Conservation (phyloP, 2,329 filamentous ascomycete genomes). For the Tolypocladium inflatum region DNA sequence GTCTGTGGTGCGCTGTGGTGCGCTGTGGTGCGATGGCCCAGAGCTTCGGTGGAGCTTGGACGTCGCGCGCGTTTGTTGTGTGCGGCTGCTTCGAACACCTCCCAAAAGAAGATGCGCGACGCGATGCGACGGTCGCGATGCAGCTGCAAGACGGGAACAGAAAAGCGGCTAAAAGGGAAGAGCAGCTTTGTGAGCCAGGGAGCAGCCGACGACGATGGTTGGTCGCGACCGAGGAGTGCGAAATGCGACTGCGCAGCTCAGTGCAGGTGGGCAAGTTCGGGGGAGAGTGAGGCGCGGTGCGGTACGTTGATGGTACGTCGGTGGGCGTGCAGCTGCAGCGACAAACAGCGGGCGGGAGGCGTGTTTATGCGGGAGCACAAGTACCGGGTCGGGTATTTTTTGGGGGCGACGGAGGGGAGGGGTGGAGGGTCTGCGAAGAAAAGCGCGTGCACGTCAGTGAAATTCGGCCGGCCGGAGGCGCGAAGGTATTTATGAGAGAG, state of each 20-base stretch:
- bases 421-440: slow-evolving; percentile 28
- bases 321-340: neutral
- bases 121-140: neutral
- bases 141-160: neutral
- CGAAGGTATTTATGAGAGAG: slow-evolving; percentile 37
- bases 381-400: slow-evolving; percentile 11
- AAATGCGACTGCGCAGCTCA: neutral
- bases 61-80: neutral
- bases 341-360: neutral
- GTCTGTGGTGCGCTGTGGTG: neutral
- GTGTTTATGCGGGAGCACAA: neutral
- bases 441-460: slow-evolving; percentile 37
- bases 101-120: neutral
- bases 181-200: neutral
- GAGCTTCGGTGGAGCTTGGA: neutral
- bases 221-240: slow-evolving; percentile 5
- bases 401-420: slow-evolving; percentile 12
- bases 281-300: neutral
- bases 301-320: slow-evolving; percentile 1
- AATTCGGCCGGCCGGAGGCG: slow-evolving; percentile 33
- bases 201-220: slow-evolving; percentile 3
- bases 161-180: neutral
- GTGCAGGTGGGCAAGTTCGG: neutral
- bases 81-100: neutral
- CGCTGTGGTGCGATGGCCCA: neutral